These are phyloP conservation scores for Tothia fuscella DNA, from an alignment of 2,329 filamentous ascomycete species.

Conservation along the genomic window DNA sequence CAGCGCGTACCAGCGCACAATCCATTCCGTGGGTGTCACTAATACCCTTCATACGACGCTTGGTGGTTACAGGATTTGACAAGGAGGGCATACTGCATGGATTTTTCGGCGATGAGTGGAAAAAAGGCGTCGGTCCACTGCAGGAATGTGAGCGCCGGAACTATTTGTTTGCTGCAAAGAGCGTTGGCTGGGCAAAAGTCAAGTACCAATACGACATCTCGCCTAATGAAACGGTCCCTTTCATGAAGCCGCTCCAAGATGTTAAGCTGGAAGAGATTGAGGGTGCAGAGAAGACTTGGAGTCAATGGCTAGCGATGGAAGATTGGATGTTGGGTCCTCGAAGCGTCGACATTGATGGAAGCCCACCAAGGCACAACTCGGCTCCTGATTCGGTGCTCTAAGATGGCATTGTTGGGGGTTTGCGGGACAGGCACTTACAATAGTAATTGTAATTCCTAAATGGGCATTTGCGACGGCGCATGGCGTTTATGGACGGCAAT, in stretches of 20 bases:
- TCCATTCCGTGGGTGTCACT: conserved; percentile 47
- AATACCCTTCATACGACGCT: conserved; percentile 77
- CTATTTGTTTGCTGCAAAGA: conserved; percentile 91
- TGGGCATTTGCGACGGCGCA: too few relatives aligned
- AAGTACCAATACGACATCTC: conserved; percentile 86
- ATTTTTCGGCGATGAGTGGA: conserved; percentile 95
- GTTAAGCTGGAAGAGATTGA: conserved; percentile 70
- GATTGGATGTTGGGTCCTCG: conserved; percentile 95
- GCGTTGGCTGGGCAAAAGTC: conserved; percentile 76
- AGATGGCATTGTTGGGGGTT: neutral
- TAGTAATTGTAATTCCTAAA: too few relatives aligned
- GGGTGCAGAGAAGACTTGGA: conserved; percentile 75
- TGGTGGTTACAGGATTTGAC: conserved; percentile 88
- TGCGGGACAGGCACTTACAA: too few relatives aligned
- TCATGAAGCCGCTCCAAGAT: conserved; percentile 69
- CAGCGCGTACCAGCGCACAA: conserved; percentile 23
- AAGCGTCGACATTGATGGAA: conserved; percentile 40
- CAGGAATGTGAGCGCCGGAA: conserved; percentile 87
- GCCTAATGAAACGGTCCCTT: conserved; percentile 73
- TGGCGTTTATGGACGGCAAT: too few relatives aligned
- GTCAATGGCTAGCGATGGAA: conserved; percentile 91
- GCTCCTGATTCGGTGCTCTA: neutral
- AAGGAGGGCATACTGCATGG: conserved; percentile 76
- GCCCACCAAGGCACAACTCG: neutral
- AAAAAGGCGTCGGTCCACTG: conserved; percentile 62